Base-by-base conservation (phyloP, 441 rosid species). In the Erodium chrysanthum region DNA sequence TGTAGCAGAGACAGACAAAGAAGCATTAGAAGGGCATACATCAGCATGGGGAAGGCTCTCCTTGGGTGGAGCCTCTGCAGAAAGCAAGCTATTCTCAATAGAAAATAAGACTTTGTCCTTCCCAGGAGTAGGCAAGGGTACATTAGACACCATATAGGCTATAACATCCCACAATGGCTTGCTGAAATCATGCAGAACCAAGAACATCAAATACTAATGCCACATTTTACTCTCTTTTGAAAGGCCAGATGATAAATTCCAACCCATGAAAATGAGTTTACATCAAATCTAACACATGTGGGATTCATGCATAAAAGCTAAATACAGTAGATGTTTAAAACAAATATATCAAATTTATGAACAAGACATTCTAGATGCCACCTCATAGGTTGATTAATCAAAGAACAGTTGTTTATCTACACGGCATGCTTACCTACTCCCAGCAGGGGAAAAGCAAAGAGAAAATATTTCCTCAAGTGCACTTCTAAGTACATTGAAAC, bases 121-220 rank as follows among this genome's bases (percentile, higher is more conserved):
- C 75, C 97, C 99, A 54, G 98, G 95, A 75, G 89, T 88, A 23
- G 98, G 98, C 86, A 95, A 74, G 66, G 98, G 96, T 65, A 95
- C 98, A 74, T 86, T 86, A 63, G 90, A 84, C 44, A 91, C 90
- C 83, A 84, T 77, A 74, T 81, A 71, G 67, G 90, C 79, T 60
- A 95, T 90, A 76, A 84, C 79, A 64, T 92, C 98, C 99, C 98
- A 95, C 63, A 95, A 75, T 11, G 95, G 97, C 85, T 86, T 90
- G 86, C 99, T 91, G 97, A 78, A 83, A 89, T 65, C 71, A 69
- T 77, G 29, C 58, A 75, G 82, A 44, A 81, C 46, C 67, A 72
- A 76, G 67, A 79, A 75, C 48, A 68, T 79, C 77, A 85, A 72
- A 73, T 66, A 56, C 65, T 69, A 67, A n/a, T 12, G 68, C 25